Percentiles rank a stretch among this genome's conserved stretches.
Conservation (phyloP, 2,329 filamentous ascomycete species). For the Fusarium dlaminii region DNA sequence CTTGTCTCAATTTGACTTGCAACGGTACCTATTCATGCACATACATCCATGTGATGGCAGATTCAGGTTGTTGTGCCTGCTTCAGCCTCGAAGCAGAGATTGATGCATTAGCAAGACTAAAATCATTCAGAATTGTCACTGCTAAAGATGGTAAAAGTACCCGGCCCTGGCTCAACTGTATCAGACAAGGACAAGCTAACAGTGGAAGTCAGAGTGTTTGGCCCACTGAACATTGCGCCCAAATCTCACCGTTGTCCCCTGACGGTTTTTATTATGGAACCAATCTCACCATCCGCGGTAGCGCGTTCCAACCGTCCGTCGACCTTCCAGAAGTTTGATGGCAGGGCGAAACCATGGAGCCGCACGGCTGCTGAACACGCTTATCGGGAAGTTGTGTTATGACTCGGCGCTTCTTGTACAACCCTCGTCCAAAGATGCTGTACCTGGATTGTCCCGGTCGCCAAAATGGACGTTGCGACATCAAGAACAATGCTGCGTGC, state of each 20-base stretch:
- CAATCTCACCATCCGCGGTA: slow-evolving; percentile 39
- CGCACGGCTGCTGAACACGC: slow-evolving; percentile 34
- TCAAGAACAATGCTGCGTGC: slow-evolving; percentile 28
- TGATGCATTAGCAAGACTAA: not conserved
- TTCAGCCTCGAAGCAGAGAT: not conserved
- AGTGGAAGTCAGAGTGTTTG: slow-evolving; percentile 13
- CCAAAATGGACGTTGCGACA: slow-evolving; percentile 26
- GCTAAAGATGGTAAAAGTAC: slow-evolving; percentile 23
- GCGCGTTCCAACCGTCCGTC: slow-evolving; percentile 42
- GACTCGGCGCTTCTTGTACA: slow-evolving; percentile 22
- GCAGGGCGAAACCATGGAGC: slow-evolving; percentile 40
- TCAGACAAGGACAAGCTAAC: slow-evolving; percentile 15
- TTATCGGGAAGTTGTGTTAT: slow-evolving; percentile 16
- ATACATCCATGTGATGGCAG: not conserved
- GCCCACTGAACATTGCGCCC: slow-evolving; percentile 42
- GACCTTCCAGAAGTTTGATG: slow-evolving; percentile 45
- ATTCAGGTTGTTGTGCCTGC: not conserved
- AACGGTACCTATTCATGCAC: not conserved
- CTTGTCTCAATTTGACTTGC: slow-evolving; percentile 38
- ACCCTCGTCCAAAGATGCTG: slow-evolving; percentile 14
- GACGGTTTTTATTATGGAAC: slow-evolving; percentile 41
- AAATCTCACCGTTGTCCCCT: slow-evolving; percentile 31
- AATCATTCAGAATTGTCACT: slow-evolving; percentile 8
- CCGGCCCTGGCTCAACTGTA: slow-evolving; percentile 26
- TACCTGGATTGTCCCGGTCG: slow-evolving; percentile 31